Base-by-base conservation (phyloP, 495 filamentous ascomycete species). In the Penicillium arizonense region DNA sequence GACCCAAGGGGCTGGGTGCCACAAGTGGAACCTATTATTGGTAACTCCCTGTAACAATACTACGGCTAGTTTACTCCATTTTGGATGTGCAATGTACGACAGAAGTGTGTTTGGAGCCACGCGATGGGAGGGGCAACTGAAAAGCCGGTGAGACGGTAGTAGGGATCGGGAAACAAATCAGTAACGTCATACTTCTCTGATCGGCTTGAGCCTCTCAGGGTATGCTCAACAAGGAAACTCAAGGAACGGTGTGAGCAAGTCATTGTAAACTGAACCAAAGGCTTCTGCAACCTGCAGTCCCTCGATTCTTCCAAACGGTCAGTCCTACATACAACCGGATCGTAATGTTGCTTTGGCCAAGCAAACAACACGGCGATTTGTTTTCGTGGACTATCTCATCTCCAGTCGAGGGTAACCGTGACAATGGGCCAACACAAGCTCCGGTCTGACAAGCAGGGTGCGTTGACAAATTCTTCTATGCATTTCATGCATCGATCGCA, bases 111-210 rank as follows among this genome's bases (percentile, higher is more conserved):
- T 18, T 45, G 40, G 32, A 42, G 49, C 62, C 62, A 63, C 62
- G 62, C 57, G 62, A 61, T 47, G 49, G 49, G 48, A 45, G 54
- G 59, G 50, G 58, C 42, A 42, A 46, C 44, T 34, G 45, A 62
- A 64, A 67, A 59, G 53, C 58, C 63, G 61, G 63, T 67, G 63
- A 64, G 60, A 62, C 36, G 37, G 18, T 38, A 26, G 26, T 26
- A 36, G 32, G 2, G 36, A 43, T 18, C 12, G 33, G 24, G 18
- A 24, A 13, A 34, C n/a, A 40, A 42, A 10, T 1, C 13, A 13
- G 18, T 44, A 43, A 44, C 41, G 40, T 52, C 50, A 45, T 46
- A 53, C 7, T 23, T 33, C 30, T 21, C 30, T 21, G 33, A 23
- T 16, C 20, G 49, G 39, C 30, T 52, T 44, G 49, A 52, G 49